Base-by-base conservation (phyloP, 345 rosid species). In the Salix koriyanagi region DNA sequence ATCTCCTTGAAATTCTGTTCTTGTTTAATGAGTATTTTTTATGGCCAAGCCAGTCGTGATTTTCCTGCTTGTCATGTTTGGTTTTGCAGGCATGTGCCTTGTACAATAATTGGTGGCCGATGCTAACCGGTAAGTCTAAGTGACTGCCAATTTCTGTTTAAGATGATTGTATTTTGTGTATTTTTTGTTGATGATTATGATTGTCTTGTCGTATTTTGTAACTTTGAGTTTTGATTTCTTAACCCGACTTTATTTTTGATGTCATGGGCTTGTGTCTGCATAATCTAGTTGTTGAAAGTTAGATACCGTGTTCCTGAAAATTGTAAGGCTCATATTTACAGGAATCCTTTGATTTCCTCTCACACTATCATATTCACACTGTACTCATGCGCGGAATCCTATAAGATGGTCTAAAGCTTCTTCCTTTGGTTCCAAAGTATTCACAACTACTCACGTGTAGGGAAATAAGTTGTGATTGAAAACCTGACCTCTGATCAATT, bases 91-190 rank as follows among this genome's bases (percentile, higher is more conserved):
- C 99, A 54, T 95, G 99, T 83, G 99, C 98, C 67, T 67, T 96
- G 84, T 96, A 90, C 71, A 41, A 90, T 83, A 96, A 93, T 56
- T 96, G 99, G 99, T 93, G 99, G 99, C 97, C 98, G 50, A 91
- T 96, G 99, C 86, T 95, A 60, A 83, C 91, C 74, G 87, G 97
- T 58, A 58, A 56, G 62, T n/a, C 26, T 91, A 83, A 85, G 89
- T 74, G 48, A 65, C 23, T 72, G 36, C 60, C 36, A 65, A 26
- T 74, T 76, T 58, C 70, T n/a, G 5, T 25, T 32, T 21, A 50
- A 34, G 30, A 12, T 69, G 10, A 26, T 30, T 32, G 13, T 18
- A 23, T 61, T 73, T 34, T 25, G 23, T 48, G 67, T 54, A n/a
- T 60, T 77, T 77, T 6, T 42, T 21, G 19, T 5, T 77, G 65